phyloP scores from a whole-genome alignment of 1,284 basidiomycete species.

The Apiotrichum brassicae region DNA sequence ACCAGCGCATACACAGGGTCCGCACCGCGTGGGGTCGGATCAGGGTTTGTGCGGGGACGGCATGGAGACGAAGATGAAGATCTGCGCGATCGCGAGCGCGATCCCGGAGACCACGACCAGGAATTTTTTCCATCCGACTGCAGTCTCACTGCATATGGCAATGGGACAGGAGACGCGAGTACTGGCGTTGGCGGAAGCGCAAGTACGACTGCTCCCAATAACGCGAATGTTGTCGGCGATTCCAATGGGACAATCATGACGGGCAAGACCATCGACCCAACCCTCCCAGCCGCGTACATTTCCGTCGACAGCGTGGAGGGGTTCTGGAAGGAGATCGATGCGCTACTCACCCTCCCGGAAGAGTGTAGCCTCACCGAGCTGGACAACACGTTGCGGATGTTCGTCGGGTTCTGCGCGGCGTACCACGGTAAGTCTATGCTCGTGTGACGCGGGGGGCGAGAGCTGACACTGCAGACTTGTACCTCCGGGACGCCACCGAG shows the following conservation, averaged over 20 bases:
- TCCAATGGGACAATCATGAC: neutral
- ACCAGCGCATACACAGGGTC: too few species aligned
- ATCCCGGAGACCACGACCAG: too few species aligned
- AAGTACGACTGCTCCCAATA: too few species aligned
- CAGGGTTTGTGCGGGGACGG: neutral
- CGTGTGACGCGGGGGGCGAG: too few species aligned
- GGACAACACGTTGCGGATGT: slow-evolving; percentile 69
- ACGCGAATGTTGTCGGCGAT: too few species aligned
- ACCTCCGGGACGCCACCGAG: slow-evolving; percentile 69
- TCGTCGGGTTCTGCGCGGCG: slow-evolving; percentile 66
- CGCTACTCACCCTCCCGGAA: slow-evolving; percentile 62
- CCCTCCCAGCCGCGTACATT: neutral
- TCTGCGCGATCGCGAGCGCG: neutral
- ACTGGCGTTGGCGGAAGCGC: too few species aligned
- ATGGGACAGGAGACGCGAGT: neutral
- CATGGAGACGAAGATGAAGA: neutral
- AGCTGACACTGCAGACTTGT: slow-evolving; percentile 58
- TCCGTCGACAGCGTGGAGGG: neutral
- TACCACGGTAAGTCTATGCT: slow-evolving; percentile 65
- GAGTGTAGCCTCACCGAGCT: slow-evolving; percentile 64
- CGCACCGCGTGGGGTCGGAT: too few species aligned
- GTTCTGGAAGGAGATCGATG: slow-evolving; percentile 64
- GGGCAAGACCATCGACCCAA: neutral
- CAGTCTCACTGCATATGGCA: too few species aligned
- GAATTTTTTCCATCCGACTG: too few species aligned